Evolutionary conservation across 192 early-diverging fungal genomes (phyloP).

Genomic region (Pecoramyces ruminantium): DNA sequence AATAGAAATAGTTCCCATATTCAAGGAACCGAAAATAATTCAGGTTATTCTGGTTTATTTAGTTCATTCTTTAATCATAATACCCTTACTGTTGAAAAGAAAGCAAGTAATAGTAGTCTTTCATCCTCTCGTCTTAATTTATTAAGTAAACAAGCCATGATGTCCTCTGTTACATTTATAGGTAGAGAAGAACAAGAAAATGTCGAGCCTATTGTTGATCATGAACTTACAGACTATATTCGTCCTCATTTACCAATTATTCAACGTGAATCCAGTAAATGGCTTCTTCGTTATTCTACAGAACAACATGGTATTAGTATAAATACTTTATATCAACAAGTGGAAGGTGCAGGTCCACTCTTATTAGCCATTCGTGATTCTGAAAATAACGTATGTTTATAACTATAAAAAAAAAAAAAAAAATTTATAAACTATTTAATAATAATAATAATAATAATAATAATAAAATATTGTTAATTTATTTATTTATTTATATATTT

Average conservation of each 20-base stretch:
- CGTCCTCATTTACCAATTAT: conserved; percentile 45
- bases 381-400: conserved; percentile 14
- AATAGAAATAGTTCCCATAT: too few relatives aligned
- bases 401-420: too few relatives aligned
- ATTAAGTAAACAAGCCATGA: neutral
- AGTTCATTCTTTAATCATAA: neutral
- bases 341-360: conserved; percentile 44
- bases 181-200: neutral
- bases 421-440: too few relatives aligned
- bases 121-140: neutral
- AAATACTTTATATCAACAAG: conserved; percentile 55
- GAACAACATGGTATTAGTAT: conserved; percentile 89
- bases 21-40: too few relatives aligned
- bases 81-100: neutral
- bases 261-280: conserved; percentile 50
- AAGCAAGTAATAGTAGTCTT: neutral
- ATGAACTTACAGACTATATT: neutral
- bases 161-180: neutral
- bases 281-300: conserved; percentile 72
- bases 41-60: neutral
- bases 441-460: too few relatives aligned
- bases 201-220: neutral
- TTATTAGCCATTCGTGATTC: conserved; percentile 53
- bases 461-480: too few relatives aligned
- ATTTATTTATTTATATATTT: too few relatives aligned